Conservation (phyloP, 257 asterid genomes). For the Ajuga chamaepitys region DNA sequence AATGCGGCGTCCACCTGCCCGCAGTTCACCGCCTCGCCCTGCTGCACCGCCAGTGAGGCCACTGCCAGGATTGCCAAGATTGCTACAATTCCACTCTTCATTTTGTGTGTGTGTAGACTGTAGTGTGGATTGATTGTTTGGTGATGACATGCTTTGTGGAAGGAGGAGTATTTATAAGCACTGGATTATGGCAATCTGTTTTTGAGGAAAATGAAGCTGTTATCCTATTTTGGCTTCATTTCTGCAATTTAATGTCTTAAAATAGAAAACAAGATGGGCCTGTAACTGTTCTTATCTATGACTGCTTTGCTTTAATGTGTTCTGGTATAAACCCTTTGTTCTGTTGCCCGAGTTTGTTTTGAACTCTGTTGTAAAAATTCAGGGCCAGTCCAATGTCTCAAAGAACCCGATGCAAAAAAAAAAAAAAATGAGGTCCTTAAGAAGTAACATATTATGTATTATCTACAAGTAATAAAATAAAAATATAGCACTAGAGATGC, state of each 20-base stretch:
- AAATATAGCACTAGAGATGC: no score
- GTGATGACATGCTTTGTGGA: background rate
- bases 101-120: background rate
- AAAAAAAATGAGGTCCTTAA: no score
- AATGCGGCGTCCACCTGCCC: slow-evolving; percentile 27
- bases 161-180: background rate
- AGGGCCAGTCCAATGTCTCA: no score
- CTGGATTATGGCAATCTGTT: background rate
- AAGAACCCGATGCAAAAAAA: no score
- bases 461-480: no score
- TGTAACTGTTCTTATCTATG: background rate
- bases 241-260: background rate
- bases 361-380: no score
- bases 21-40: no score
- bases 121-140: background rate
- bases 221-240: slow-evolving; percentile 13
- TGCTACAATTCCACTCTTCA: slow-evolving; percentile 19
- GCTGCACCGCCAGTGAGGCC: slow-evolving; percentile 1
- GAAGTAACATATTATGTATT: no score
- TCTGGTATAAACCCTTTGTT: no score
- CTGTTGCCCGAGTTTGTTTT: no score
- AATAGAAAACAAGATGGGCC: background rate
- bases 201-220: background rate
- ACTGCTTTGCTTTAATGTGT: background rate
- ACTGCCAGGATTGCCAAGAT: slow-evolving; percentile 4